Base-by-base conservation (phyloP, 306 rosid genomes). In the Morella rubra region DNA sequence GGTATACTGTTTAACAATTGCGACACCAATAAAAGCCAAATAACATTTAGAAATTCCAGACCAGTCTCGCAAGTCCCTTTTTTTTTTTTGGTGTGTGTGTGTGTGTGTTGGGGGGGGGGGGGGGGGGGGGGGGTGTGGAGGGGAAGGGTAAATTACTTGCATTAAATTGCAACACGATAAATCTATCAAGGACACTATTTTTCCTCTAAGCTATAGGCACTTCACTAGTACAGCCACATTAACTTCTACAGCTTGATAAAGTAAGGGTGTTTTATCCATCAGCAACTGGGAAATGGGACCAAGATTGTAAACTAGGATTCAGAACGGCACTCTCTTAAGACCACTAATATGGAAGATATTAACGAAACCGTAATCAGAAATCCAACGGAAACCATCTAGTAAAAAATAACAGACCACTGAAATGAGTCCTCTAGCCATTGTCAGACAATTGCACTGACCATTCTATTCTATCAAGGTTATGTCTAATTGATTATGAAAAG, bases 1-100 rank as follows among this genome's bases (percentile, higher is more conserved):
- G 74, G 85, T 65, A 69, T 65, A 73, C 53, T 53, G 32, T 24
- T 44, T 66, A 53, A 78, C 16, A 64, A 52, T 46, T 56, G 66
- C 66, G 68, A 71, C 45, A 14, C 15, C 59, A 65, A 72, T 58
- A 75, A 41, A 62, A 66, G 0, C n/a, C n/a, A 66, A 24, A 64
- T 11, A 27, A 3, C n/a, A 8, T 0, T 55, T 20, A 14, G 14
- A 44, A 61, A 44, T 53, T 32, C 74, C 41, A 52, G 20, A n/a
- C 54, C 14, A 75, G 2, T 45, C 42, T 62, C 32, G 42, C 4
- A 62, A 53, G 15, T 67, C 74, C 14, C 32, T 27, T 27, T 27
- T 27, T 27, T 27, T 27, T 27, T 27, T 27, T 27, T 27, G 1
- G 1, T 27, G 1, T 27, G 32, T 1, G 32, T 27, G 5, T 27